A percentile compares a stretch with the other conserved stretches of the same genome.
Conservation (phyloP, 768 basidiomycete genomes). For the Hericium erinaceus region DNA sequence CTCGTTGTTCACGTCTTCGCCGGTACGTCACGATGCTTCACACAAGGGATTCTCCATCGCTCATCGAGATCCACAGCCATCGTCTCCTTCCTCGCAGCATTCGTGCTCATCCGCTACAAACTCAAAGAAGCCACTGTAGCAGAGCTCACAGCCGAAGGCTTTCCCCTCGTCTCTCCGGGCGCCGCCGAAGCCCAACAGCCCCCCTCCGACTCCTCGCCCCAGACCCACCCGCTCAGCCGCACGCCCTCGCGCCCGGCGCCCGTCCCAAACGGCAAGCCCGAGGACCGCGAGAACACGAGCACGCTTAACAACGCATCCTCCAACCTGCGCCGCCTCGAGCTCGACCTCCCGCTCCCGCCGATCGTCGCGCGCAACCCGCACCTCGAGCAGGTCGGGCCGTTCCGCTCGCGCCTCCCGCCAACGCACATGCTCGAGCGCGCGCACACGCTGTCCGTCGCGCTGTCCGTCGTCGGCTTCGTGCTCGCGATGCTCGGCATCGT, state of each 20-base stretch:
- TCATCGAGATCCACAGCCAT: slow-evolving; percentile 1
- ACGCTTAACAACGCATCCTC: neutral
- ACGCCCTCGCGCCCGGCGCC: neutral
- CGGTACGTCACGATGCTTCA: slow-evolving; percentile 1
- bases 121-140: slow-evolving; percentile 32
- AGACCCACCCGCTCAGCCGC: neutral
- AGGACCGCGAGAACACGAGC: neutral
- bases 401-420: slow-evolving; percentile 28
- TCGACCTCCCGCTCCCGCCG: slow-evolving; percentile 11
- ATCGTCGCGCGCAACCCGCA: slow-evolving; percentile 40
- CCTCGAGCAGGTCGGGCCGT: slow-evolving; percentile 41
- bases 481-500: slow-evolving; percentile 42
- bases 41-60: neutral
- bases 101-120: slow-evolving; percentile 11
- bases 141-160: slow-evolving; percentile 29
- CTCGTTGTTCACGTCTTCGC: slow-evolving; percentile 9
- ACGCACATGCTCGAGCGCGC: slow-evolving; percentile 39
- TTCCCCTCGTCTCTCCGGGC: slow-evolving; percentile 7
- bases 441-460: slow-evolving; percentile 38
- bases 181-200: neutral
- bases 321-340: neutral
- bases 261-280: neutral
- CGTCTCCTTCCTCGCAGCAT: slow-evolving; percentile 7
- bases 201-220: neutral
- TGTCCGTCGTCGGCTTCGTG: slow-evolving; percentile 39